A percentile compares a stretch with the other conserved stretches of the same genome.
Conservation (phyloP, 768 basidiomycete species). For the Mycena latifolia region DNA sequence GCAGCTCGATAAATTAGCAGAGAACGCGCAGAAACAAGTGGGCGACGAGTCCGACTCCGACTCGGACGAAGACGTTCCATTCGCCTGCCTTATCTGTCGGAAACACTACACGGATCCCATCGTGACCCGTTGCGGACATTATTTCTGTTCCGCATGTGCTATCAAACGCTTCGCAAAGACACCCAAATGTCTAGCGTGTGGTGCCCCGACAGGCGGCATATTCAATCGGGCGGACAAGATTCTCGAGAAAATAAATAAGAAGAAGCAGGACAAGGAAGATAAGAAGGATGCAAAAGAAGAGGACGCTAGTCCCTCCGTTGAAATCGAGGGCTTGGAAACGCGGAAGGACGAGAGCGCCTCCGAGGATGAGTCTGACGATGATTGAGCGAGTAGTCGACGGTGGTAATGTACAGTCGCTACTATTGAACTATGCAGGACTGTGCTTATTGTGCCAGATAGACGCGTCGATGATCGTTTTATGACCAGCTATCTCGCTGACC, state of each 20-base stretch:
- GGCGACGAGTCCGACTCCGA: slow-evolving; percentile 76
- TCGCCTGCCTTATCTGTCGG: slow-evolving; percentile 98
- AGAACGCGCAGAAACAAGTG: slow-evolving; percentile 72
- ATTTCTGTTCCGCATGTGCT: slow-evolving; percentile 95
- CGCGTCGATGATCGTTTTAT: slow-evolving; percentile 29
- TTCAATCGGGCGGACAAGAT: slow-evolving; percentile 97
- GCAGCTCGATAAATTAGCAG: slow-evolving; percentile 96
- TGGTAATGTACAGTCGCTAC: slow-evolving; percentile 32
- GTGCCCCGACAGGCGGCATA: slow-evolving; percentile 92
- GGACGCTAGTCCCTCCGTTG: slow-evolving; percentile 54
- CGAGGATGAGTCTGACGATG: slow-evolving; percentile 46
- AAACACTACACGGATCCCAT: slow-evolving; percentile 96
- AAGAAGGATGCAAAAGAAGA: slow-evolving; percentile 61
- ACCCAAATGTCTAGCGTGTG: slow-evolving; percentile 95
- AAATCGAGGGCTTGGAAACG: slow-evolving; percentile 71
- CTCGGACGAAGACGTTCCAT: slow-evolving; percentile 90
- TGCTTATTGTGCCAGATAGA: slow-evolving; percentile 16
- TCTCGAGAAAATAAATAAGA: slow-evolving; percentile 87
- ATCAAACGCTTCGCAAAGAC: slow-evolving; percentile 95
- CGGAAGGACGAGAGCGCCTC: slow-evolving; percentile 45
- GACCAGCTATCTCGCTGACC: slow-evolving; percentile 15
- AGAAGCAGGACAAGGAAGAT: slow-evolving; percentile 68
- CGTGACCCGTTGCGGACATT: slow-evolving; percentile 96
- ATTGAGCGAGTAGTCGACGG: slow-evolving; percentile 40
- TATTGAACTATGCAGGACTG: slow-evolving; percentile 17